Evolutionary conservation across 805 yeast species (phyloP).

Genomic region (Zygosaccharomyces bailii): DNA sequence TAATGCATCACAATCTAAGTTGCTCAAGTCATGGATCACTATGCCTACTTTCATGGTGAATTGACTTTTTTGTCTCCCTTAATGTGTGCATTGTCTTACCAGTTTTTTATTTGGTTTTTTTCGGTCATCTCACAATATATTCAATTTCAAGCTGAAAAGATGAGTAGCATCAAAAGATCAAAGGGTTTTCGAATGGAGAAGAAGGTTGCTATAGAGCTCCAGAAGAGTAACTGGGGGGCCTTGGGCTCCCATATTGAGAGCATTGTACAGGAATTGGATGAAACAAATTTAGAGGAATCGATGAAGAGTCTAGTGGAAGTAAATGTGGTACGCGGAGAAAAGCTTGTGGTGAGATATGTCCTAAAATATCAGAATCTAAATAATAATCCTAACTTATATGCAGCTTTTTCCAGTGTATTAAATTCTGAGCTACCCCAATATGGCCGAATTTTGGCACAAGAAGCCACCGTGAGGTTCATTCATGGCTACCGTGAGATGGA

Average conservation of each 20-base stretch:
- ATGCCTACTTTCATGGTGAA: slow-evolving; percentile 17
- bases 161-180: too few species aligned
- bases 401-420: slow-evolving; percentile 55
- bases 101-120: not conserved
- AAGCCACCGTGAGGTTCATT: slow-evolving; percentile 59
- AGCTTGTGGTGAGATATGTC: slow-evolving; percentile 54
- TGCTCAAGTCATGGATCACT: slow-evolving; percentile 15
- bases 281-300: slow-evolving; percentile 45
- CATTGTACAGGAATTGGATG: slow-evolving; percentile 5
- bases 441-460: slow-evolving; percentile 53
- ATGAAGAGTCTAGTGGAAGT: slow-evolving; percentile 49
- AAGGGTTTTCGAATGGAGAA: not conserved
- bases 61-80: slow-evolving; percentile 1
- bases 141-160: not conserved
- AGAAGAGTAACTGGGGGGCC: slow-evolving; percentile 55
- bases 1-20: slow-evolving; percentile 10
- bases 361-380: slow-evolving; percentile 52
- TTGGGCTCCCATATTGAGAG: slow-evolving; percentile 45
- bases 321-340: slow-evolving; percentile 60
- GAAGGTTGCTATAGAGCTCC: slow-evolving; percentile 38
- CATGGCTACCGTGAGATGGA: slow-evolving; percentile 48
- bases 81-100: not conserved
- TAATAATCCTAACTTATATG: slow-evolving; percentile 44
- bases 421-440: slow-evolving; percentile 67
- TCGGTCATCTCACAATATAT: not conserved